Evolutionary conservation across 148 eudicot species (phyloP), one percentile per base, ranked within the genome.

Genomic region (Rhododendron mucronatum): DNA sequence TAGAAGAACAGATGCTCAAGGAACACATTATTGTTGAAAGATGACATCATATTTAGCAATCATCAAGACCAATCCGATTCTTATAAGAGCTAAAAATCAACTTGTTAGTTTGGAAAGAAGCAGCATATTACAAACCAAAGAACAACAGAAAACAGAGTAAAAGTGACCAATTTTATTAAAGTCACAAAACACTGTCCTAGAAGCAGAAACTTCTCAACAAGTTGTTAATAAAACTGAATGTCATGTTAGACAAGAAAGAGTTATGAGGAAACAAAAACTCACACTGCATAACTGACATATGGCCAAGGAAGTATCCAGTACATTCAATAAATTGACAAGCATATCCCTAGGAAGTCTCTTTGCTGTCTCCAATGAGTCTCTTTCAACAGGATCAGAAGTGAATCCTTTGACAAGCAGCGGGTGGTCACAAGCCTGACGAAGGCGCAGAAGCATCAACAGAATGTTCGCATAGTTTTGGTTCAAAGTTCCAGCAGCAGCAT

Each of bases 391-490:
- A 26, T 89, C 91, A 13, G 93, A 88, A 89, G 76, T 87, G 67
- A 90, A 91, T 81, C 95, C 96, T 90, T 93, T 94, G n/a, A 94
- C 99, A 85, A 97, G 98, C 81, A 92, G 89, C 23, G 99, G 99
- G 91, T 97, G 99, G 91, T 95, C 99, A 93, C 98, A 97, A 88
- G 98, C 98, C 84, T 95, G 99, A 65, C 98, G 98, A 86, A 97
- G 98, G 71, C 99, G 98, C 90, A 97, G 89, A 89, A 97, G 96
- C 98, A 97, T 89, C 92, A 97, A 87, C 63, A 97, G 90, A 87
- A 97, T 97, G 92, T 94, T 97, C 87, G 98, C 99, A 90, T 97
- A 97, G 85, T 97, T 97, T 88, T 97, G 98, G 88, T 87, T 92
- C 55, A 97, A 90, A 80, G 98, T 97, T 39, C 99, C 99, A 90